Evolutionary conservation across 2,329 filamentous ascomycete genomes (phyloP), one percentile per base, ranked within the genome.

Genomic region (Ampelomyces quisqualis): DNA sequence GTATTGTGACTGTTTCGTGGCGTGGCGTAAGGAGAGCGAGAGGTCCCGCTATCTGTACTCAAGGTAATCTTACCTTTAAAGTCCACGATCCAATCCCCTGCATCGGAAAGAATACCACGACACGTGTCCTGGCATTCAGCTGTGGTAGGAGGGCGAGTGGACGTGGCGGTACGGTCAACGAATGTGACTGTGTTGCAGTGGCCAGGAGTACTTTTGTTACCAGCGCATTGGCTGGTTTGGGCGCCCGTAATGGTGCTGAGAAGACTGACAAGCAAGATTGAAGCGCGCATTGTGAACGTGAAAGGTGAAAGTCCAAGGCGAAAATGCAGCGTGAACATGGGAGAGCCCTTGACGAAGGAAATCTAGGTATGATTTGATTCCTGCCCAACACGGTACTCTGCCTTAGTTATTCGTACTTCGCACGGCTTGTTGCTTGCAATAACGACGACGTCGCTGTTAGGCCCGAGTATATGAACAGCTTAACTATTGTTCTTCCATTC

Each of bases 31-130:
- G n/a, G n/a, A n/a, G n/a, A n/a, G n/a, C n/a, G n/a, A n/a, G n/a
- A n/a, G n/a, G n/a, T n/a, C n/a, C n/a, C n/a, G n/a, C n/a, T n/a
- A n/a, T n/a, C n/a, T n/a, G n/a, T n/a, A n/a, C n/a, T 10, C 18
- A 4, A 14, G 19, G 18, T 14, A n/a, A 9, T 7, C 5, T 8
- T 38, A 47, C 47, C 50, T 9, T n/a, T 23, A 14, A 59, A 47
- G 5, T 47, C 28, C 10, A 56, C 52, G 13, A 34, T 17, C 54
- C 54, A 59, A 34, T 59, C 56, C 7, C 56, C 54, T 0, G 54
- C 54, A 21, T 59, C 56, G 9, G 32, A 35, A 2, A 54, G 40
- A 1, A 54, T 34, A 13, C 38, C 40, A 1, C 34, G 38, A 29
- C 56, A 59, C 5, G 48, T 36, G 9, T 51, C 33, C 14, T 50